Percentiles rank a stretch among this genome's conserved stretches.
These are phyloP conservation scores for Vinca minor DNA, from an alignment of 257 asterid genomes.

Conservation along the genomic window DNA sequence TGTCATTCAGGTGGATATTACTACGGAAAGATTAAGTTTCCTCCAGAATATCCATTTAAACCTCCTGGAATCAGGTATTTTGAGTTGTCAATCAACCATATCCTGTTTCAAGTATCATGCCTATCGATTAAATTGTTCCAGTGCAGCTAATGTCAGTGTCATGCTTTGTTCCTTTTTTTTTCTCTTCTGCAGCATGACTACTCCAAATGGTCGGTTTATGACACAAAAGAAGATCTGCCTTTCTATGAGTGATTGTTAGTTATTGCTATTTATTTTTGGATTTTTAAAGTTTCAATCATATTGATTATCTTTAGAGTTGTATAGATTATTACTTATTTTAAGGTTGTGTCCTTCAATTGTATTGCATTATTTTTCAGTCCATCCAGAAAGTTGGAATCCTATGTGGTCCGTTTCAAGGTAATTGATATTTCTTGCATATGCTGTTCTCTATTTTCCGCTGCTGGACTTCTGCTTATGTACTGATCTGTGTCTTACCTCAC, in stretches of 20 bases:
- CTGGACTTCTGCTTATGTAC: slow-evolving; percentile 18
- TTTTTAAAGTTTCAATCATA: background rate
- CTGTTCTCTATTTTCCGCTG: background rate
- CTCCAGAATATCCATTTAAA: slow-evolving; percentile 89
- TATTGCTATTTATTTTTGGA: background rate
- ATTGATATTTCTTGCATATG: background rate
- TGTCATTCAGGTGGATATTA: slow-evolving; percentile 71
- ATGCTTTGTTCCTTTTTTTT: slow-evolving; percentile 11
- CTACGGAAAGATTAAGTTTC: slow-evolving; percentile 92
- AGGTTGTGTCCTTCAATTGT: background rate
- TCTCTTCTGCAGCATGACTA: slow-evolving; percentile 53
- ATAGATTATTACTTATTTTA: background rate
- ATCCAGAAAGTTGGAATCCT: slow-evolving; percentile 53
- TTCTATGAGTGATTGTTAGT: slow-evolving; percentile 75
- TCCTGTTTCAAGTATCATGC: slow-evolving; percentile 8
- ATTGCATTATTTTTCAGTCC: slow-evolving; percentile 27
- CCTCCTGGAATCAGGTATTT: slow-evolving; percentile 69
- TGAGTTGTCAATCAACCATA: background rate
- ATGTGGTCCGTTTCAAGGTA: slow-evolving; percentile 56
- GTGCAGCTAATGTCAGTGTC: slow-evolving; percentile 7
- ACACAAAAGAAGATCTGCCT: slow-evolving; percentile 88
- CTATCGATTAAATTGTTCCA: slow-evolving; percentile 9
- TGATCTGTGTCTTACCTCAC: slow-evolving; percentile 25
- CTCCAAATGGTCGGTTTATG: slow-evolving; percentile 81
- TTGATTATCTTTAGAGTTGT: background rate